A percentile compares a stretch with the other conserved stretches of the same genome.
Conservation (phyloP, 1,284 basidiomycete species). For the Fistulina hepatica region DNA sequence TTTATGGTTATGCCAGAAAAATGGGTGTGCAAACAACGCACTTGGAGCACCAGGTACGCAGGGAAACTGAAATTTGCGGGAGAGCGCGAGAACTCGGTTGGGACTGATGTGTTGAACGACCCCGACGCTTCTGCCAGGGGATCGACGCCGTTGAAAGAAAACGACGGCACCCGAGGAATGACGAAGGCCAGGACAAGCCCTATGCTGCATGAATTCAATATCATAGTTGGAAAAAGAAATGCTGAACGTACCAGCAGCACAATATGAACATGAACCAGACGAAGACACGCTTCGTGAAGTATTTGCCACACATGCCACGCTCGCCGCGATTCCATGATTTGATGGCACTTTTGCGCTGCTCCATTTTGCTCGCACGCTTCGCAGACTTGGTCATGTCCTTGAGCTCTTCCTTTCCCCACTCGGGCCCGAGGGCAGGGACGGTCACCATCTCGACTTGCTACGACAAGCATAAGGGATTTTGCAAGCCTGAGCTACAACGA, state of each 20-base stretch:
- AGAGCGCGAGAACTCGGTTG: conserved; percentile 51
- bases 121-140: conserved; percentile 44
- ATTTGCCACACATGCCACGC: conserved; percentile 64
- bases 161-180: conserved; percentile 68
- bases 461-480: conserved; percentile 25
- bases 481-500: conserved; percentile 10
- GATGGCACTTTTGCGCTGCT: conserved; percentile 47
- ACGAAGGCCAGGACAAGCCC: conserved; percentile 63
- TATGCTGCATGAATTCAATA: conserved; percentile 32
- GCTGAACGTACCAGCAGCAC: conserved; percentile 48
- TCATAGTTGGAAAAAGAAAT: conserved; percentile 8
- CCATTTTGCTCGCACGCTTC: conserved; percentile 45
- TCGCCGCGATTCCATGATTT: conserved; percentile 64
- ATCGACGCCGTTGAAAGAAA: conserved; percentile 33
- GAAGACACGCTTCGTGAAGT: conserved; percentile 60
- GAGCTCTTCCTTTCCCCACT: conserved; percentile 75
- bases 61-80: conserved; percentile 85
- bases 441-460: conserved; percentile 73
- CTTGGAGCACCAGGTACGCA: conserved; percentile 57
- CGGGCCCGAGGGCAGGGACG: conserved; percentile 76
- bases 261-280: conserved; percentile 59
- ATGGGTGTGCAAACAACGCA: no score
- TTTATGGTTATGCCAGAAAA: no score
- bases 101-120: conserved; percentile 40
- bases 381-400: conserved; percentile 62